Evolutionary conservation across 306 rosid genomes (phyloP).

Genomic region (Argentina anserina): DNA sequence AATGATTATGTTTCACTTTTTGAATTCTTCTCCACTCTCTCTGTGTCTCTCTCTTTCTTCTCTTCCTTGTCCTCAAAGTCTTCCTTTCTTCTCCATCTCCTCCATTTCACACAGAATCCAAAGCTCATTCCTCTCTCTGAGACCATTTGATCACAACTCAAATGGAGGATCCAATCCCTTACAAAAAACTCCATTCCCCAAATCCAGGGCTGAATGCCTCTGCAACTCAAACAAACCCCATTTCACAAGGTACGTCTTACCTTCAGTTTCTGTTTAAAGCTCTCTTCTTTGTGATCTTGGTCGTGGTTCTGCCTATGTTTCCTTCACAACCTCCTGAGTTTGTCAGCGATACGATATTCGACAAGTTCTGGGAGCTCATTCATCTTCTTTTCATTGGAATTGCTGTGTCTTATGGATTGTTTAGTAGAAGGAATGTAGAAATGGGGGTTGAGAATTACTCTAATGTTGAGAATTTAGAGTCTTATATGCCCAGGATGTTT

Average conservation of each 20-base stretch:
- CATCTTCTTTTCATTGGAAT: slow-evolving; percentile 77
- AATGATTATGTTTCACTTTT: slow-evolving; percentile 18
- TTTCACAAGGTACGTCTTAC: slow-evolving; percentile 47
- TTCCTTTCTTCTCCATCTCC: slow-evolving; percentile 38
- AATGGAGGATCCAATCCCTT: slow-evolving; percentile 62
- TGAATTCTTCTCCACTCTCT: slow-evolving; percentile 15
- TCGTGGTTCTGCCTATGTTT: slow-evolving; percentile 55
- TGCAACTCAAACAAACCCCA: slow-evolving; percentile 34
- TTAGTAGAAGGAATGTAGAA: slow-evolving; percentile 60
- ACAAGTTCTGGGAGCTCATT: slow-evolving; percentile 78
- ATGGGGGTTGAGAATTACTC: slow-evolving; percentile 31
- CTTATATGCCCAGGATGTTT: slow-evolving; percentile 63
- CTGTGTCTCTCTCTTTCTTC: background rate
- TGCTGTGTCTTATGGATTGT: slow-evolving; percentile 80
- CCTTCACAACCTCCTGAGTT: slow-evolving; percentile 94
- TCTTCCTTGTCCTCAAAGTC: slow-evolving; percentile 47
- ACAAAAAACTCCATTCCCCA: slow-evolving; percentile 43
- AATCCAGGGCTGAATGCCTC: slow-evolving; percentile 31
- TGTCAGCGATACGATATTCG: slow-evolving; percentile 46
- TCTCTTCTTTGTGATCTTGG: slow-evolving; percentile 39
- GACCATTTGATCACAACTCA: slow-evolving; percentile 5
- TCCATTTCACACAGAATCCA: slow-evolving; percentile 21
- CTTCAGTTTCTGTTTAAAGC: slow-evolving; percentile 46
- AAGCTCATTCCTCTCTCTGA: slow-evolving; percentile 9
- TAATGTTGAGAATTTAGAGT: slow-evolving; percentile 31